Conservation (phyloP, 495 filamentous ascomycete species). For the Talaromyces ruber region DNA sequence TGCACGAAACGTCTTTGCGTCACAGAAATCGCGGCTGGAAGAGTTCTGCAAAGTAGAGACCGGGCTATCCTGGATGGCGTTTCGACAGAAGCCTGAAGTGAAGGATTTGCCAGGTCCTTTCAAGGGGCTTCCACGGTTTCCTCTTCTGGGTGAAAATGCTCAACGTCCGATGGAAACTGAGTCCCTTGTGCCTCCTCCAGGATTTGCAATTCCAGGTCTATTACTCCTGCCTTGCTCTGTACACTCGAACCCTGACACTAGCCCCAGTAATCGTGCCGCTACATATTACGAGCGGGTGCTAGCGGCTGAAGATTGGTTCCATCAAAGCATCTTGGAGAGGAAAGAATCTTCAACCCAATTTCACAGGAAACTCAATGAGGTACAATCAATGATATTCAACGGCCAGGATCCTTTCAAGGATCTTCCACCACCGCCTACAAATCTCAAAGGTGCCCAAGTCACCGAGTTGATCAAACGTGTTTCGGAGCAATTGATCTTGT, state of each 20-base stretch:
- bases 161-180: not conserved
- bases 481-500: not conserved
- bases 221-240: not conserved
- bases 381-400: not conserved
- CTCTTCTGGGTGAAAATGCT: not conserved
- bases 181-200: not conserved
- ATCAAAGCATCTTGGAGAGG: conserved; percentile 11
- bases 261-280: not conserved
- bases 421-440: not conserved
- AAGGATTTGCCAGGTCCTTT: not conserved
- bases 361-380: not conserved
- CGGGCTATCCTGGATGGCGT: not conserved
- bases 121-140: not conserved
- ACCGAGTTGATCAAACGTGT: not conserved
- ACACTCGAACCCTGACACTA: not conserved
- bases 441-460: not conserved
- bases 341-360: conserved; percentile 5
- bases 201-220: not conserved
- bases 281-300: conserved; percentile 8
- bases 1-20: not conserved
- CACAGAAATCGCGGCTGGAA: not conserved
- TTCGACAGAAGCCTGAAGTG: not conserved
- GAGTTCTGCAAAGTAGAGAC: not conserved
- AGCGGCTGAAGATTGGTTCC: conserved; percentile 20
- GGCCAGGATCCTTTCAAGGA: not conserved